Conservation (phyloP, 371 early-diverging fungal species). For the Dentiscutata heterogama region DNA sequence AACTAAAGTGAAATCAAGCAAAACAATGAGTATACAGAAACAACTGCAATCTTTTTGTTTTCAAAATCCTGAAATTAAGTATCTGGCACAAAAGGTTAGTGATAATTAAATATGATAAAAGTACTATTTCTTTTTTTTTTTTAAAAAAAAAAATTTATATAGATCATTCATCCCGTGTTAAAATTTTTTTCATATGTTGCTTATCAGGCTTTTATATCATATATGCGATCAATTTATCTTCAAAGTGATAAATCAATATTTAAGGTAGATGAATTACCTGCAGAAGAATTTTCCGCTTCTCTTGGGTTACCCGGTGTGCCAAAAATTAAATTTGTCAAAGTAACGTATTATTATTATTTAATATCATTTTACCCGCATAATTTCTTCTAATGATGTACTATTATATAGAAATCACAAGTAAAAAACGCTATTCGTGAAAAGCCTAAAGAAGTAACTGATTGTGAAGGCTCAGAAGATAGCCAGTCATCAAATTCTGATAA, state of each 20-base stretch:
- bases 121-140: neutral
- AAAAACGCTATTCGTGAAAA: conserved; percentile 70
- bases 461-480: conserved; percentile 54
- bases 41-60: conserved; percentile 93
- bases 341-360: conserved; percentile 12
- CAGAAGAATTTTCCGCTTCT: conserved; percentile 87
- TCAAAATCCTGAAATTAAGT: conserved; percentile 94
- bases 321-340: conserved; percentile 88
- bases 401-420: conserved; percentile 57
- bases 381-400: neutral
- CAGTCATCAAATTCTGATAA: conserved; percentile 50
- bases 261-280: conserved; percentile 85
- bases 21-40: conserved; percentile 75
- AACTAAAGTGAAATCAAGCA: conserved; percentile 80
- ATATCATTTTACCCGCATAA: neutral
- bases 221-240: conserved; percentile 90
- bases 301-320: conserved; percentile 96
- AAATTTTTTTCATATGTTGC: neutral
- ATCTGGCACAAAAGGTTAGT: conserved; percentile 87
- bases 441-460: conserved; percentile 53
- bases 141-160: neutral
- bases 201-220: conserved; percentile 89
- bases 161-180: neutral
- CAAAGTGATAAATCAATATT: conserved; percentile 92
- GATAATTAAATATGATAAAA: neutral